phyloP scores from a whole-genome alignment of 176 grass and related monocot genomes.

The Phyllostachys edulis region DNA sequence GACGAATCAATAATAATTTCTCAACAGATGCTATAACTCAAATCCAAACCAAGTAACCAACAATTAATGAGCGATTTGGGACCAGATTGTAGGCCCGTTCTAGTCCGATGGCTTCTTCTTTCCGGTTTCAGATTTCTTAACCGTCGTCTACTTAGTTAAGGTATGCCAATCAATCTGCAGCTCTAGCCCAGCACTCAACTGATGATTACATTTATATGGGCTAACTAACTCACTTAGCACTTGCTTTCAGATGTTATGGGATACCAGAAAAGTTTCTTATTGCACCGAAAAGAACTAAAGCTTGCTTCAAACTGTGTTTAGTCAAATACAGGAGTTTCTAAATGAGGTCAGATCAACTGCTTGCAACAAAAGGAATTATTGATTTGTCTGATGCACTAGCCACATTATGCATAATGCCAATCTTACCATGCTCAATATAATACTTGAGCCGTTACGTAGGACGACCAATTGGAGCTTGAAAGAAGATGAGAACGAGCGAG shows the following conservation, averaged over 20 bases:
- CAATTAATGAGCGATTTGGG: no score
- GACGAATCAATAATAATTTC: not conserved
- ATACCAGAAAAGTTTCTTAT: not conserved
- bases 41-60: no score
- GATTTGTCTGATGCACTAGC: not conserved
- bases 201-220: not conserved
- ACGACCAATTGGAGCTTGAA: not conserved
- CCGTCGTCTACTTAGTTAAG: not conserved
- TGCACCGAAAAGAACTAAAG: not conserved
- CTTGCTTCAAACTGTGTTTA: not conserved
- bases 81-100: not conserved
- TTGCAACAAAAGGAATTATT: not conserved
- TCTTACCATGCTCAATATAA: not conserved
- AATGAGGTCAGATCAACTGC: conserved; percentile 14
- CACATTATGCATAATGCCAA: conserved; percentile 9
- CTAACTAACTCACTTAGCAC: not conserved
- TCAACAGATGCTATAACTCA: no score
- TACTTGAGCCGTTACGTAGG: not conserved
- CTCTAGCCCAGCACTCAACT: not conserved
- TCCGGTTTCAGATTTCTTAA: not conserved
- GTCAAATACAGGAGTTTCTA: not conserved
- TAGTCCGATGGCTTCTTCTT: not conserved
- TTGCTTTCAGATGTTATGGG: not conserved
- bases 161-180: no score
- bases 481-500: not conserved